Evolutionary conservation across 768 basidiomycete species (phyloP), one percentile per base, ranked within the genome.

Genomic region (Candolleomyces eurysporus): DNA sequence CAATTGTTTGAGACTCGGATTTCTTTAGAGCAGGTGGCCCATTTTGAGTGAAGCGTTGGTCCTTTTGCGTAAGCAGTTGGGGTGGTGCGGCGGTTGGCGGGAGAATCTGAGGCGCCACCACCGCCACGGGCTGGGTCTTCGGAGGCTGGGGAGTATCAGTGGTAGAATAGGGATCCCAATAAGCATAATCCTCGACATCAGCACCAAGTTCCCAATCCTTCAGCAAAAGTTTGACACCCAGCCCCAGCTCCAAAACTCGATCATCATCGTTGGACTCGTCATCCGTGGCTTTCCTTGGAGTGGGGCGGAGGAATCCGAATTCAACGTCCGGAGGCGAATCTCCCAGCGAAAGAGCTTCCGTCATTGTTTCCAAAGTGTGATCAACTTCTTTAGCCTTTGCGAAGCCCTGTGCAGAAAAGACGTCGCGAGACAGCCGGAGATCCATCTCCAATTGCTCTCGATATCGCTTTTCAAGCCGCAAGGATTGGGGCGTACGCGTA

Each of bases 191-290:
- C 2, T 76, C 71, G 4, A 84, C 83, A 69, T 85, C 76, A 2
- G 73, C 64, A 13, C 87, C 85, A 22, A 83, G 62, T 54, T 83
- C 78, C 91, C 91, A 93, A 48, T 89, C 88, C 59, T 82, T 79
- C 59, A 93, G 71, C 45, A 93, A 77, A 21, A 87, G 75, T 31
- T 87, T 79, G 10, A 88, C 85, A 3, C 88, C 88, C 3, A 79
- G 70, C 0, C 86, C 81, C 45, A 46, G 6, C 45, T 17, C 45
- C 45, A 21, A 17, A 2, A 64, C 61, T 13, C 61, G 30, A 16
- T 69, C 64, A 16, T 66, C 56, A 0, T 19, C 51, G 48, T 49
- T 67, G 60, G 17, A 53, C 66, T 31, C 65, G 45, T 63, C 59
- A 11, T 67, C 70, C 9, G 67, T 61, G 10, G 60, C 70, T 48